Base-by-base conservation (phyloP, 2,329 filamentous ascomycete species). In the Hymenoscyphus salicellus region DNA sequence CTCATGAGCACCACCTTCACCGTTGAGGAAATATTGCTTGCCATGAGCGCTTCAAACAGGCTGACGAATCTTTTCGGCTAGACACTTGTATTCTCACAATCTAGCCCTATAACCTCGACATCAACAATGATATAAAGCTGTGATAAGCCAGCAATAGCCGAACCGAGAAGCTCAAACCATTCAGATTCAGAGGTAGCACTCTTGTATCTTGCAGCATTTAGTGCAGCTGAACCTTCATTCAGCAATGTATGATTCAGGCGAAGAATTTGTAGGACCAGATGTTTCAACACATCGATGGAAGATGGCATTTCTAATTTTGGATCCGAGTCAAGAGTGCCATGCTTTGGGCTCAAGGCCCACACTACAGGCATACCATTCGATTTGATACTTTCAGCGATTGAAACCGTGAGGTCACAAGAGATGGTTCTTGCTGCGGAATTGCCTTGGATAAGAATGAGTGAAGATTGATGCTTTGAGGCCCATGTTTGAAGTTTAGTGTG, bases 161-260 rank as follows among this genome's bases (percentile, higher is more conserved):
- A 43, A n/a, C 41, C 16, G 41, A 43, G 41, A 43, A 20, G 41
- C 30, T 58, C 38, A 23, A 66, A 63, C 62, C 66, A 68, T 6
- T 66, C 64, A n/a, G 26, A 20, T 46, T 68, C 66, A 6, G 41
- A 63, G 17, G n/a, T 58, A 3, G 64, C 66, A n/a, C 60, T 41
- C 55, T 63, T 46, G 20, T 66, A 63, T 16, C 56, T 17, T 11
- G 23, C 32, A 6, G 55, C 52, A 5, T 38, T 63, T n/a, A 63
- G 17, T 1, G 33, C 17, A 3, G n/a, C 17, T 26, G 64, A 63
- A 3, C 36, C 30, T 20, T 64, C 46, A 5, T 58, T 59, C 11
- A 61, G 56, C n/a, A 63, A 28, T 10, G 52, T 33, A 3, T 60
- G 32, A 20, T 66, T 68, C 8, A 64, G 1, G 17, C 63, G 62